Base-by-base conservation (phyloP, 2,329 filamentous ascomycete species). In the Teratosphaeria gauchensis region DNA sequence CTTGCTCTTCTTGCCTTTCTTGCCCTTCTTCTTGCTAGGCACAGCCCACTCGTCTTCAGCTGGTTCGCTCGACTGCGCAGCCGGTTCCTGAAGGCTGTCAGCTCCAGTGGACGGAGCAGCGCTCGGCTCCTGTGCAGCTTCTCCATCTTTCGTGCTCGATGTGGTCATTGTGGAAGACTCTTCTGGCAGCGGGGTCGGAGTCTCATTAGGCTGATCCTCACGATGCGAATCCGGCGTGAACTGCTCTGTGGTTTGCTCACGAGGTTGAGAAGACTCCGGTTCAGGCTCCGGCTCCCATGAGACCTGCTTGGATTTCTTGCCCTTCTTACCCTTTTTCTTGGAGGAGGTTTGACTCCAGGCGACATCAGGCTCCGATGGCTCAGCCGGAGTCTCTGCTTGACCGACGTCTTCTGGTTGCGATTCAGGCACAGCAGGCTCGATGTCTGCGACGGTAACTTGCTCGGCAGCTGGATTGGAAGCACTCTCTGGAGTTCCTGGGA, bases 1-100 rank as follows among this genome's bases (percentile, higher is more conserved):
- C 53, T 61, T 62, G 16, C 53, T 53, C 58, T 67, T 68, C 35
- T 68, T 66, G 42, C 60, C 63, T 57, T 67, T 68, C 57, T 69
- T 68, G 55, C 63, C 62, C 58, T 68, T 59, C 42, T 58, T 58
- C 30, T 42, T 46, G 38, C 54, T 62, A 24, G 51, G 55, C 19
- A 55, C n/a, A 8, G 58, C 51, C 53, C 54, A 56, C 24, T 38
- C 57, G 6, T 56, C 56, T 16, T 57, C 56, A 11, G 55, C 62
- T n/a, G 24, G 31, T 19, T 16, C 11, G 24, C 32, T 48, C 19
- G 12, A 21, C 7, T 28, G 30, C 32, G 54, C 2, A 6, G 16
- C 12, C 28, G 24, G 8, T 30, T 30, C 28, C 21, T 52, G 14
- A 24, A 9, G 4, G 51, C 3, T 12, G 24, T 16, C n/a, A 54